These are phyloP conservation scores for Mucuna pruriens DNA, from an alignment of 306 rosid species.

Conservation along the genomic window DNA sequence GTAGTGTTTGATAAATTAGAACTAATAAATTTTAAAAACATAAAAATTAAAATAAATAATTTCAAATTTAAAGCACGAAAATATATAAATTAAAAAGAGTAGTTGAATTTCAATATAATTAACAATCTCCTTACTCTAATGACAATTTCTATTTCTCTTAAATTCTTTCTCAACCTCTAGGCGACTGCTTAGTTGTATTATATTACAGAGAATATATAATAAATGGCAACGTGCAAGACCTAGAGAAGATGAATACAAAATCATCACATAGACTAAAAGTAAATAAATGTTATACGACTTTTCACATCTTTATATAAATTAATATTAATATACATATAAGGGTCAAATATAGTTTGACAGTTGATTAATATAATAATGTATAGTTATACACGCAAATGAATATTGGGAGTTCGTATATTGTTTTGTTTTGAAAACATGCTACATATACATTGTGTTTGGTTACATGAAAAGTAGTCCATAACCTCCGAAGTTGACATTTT, in stretches of 20 bases:
- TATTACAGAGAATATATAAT: neutral
- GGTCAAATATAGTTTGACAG: neutral
- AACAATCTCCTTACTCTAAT: neutral
- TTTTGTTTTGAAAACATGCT: neutral
- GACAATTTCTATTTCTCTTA: neutral
- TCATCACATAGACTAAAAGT: neutral
- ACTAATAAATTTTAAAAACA: no score
- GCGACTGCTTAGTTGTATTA: neutral
- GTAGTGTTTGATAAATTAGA: no score
- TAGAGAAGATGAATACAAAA: neutral
- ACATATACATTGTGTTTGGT: neutral
- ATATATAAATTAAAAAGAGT: no score
- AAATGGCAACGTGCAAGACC: neutral
- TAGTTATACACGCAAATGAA: neutral
- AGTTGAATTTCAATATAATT: neutral
- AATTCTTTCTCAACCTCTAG: neutral
- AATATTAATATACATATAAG: neutral
- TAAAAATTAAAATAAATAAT: no score
- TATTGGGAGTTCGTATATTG: neutral
- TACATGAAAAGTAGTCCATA: slow-evolving; percentile 32
- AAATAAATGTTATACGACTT: neutral
- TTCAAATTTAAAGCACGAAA: no score
- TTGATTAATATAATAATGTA: neutral
- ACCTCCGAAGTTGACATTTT: slow-evolving; percentile 31
- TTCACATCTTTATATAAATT: neutral